A percentile compares a stretch with the other conserved stretches of the same genome.
These are phyloP conservation scores for Mortierella sp. DNA, from an alignment of 371 early-diverging fungal species.

Conservation along the genomic window DNA sequence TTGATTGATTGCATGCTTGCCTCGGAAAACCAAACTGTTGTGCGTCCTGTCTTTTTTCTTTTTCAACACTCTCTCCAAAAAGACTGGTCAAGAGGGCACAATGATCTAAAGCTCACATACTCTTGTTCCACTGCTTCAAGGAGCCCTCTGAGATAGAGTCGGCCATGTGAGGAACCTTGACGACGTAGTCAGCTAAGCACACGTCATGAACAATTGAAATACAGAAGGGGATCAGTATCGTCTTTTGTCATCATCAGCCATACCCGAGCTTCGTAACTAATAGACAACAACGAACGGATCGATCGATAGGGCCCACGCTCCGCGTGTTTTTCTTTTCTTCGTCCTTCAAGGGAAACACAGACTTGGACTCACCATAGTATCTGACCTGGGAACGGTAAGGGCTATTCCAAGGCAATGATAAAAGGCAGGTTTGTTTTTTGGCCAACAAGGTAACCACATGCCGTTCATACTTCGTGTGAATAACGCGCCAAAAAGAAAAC, in stretches of 20 bases:
- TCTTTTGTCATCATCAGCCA: not conserved
- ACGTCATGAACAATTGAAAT: conserved; percentile 20
- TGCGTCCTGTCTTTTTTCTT: not conserved
- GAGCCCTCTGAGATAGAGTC: conserved; percentile 98
- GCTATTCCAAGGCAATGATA: conserved; percentile 11
- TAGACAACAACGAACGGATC: not conserved
- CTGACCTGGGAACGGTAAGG: conserved; percentile 54
- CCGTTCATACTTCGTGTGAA: too few species aligned
- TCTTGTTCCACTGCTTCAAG: conserved; percentile 94
- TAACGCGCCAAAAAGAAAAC: not conserved
- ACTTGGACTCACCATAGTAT: conserved; percentile 42
- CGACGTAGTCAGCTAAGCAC: conserved; percentile 79
- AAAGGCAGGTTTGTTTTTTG: not conserved
- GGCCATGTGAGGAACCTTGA: conserved; percentile 96
- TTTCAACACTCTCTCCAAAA: too few species aligned
- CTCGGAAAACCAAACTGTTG: not conserved
- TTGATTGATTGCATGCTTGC: not conserved
- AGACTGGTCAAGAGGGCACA: too few species aligned
- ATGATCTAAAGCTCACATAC: conserved; percentile 63
- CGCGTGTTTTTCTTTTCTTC: not conserved
- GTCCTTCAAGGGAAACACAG: not conserved
- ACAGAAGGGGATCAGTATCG: conserved; percentile 11
- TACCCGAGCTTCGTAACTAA: too few species aligned
- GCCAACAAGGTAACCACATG: too few species aligned
- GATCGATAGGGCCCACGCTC: not conserved